Base-by-base conservation (phyloP, 371 early-diverging fungal genomes). In the Mucor lusitanicus region DNA sequence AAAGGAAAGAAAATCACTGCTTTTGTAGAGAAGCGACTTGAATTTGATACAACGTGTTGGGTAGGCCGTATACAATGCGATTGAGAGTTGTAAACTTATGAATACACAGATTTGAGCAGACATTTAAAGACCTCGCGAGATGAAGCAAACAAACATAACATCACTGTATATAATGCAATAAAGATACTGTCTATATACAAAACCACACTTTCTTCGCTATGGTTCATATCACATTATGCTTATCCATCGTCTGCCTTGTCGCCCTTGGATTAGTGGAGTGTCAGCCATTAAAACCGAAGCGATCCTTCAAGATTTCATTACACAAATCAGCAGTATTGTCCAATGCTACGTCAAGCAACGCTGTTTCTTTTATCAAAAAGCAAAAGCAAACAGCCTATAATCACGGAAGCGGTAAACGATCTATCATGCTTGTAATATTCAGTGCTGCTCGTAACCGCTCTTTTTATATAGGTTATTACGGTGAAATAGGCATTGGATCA, bases 401-500 rank as follows among this genome's bases (percentile, higher is more conserved):
- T 53, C 76, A 79, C 63, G 78, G 76, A 46, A 80, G 74, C 44
- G 83, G 83, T 78, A 82, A 72, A 55, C 6, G 2, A 1, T 17
- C 17, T 4, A 7, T n/a, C 21, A 21, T 11, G 8, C 33, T n/a
- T n/a, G n/a, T 8, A 2, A 9, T 46, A 46, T 46, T 46, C 21
- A 19, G 1, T n/a, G 21, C 46, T 46, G 17, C 17, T 21, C n/a
- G 13, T 21, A 6, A 39, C 32, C 21, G 23, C 11, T n/a, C 33
- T n/a, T n/a, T 11, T 23, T 37, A 8, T 30, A 13, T 78, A 65
- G 87, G 88, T 63, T 90, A 90, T 68, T 87, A 83, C 72, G 91
- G 91, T 25, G 77, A 76, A 37, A 80, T 90, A 12, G 62, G 73
- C 17, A 63, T 93, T 1, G 94, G 94, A 5, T 83, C 86, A 6